phyloP scores from a whole-genome alignment of 202 grass and related monocot species.

The Panicum hallii region DNA sequence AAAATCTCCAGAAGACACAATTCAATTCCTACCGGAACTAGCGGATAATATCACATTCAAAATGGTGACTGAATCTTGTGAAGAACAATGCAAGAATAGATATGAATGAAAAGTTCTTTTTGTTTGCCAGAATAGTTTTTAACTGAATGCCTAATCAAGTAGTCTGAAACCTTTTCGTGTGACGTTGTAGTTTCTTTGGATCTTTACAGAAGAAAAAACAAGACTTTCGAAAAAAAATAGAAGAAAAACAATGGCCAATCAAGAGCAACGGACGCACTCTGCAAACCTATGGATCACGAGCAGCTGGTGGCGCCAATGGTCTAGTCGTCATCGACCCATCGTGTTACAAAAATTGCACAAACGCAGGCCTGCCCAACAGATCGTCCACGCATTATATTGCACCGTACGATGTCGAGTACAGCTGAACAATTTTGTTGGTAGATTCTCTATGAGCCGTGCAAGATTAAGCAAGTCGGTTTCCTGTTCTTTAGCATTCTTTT shows the following conservation, averaged over 20 bases:
- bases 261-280: neutral
- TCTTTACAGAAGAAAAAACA: neutral
- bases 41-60: neutral
- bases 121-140: neutral
- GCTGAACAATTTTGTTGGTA: neutral
- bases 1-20: no score
- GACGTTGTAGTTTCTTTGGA: neutral
- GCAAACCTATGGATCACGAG: neutral
- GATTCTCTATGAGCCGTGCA: slow-evolving; percentile 6
- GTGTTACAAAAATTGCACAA: neutral
- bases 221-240: neutral
- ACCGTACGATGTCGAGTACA: neutral
- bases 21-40: neutral
- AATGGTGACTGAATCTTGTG: neutral
- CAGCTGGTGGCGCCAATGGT: neutral
- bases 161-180: neutral
- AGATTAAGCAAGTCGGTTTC: neutral
- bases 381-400: no score
- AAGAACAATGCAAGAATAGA: neutral
- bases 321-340: neutral
- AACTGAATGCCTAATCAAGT: neutral
- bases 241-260: neutral
- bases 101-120: neutral
- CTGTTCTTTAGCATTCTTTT: neutral
- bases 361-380: no score